Evolutionary conservation across 495 filamentous ascomycete species (phyloP), one percentile per base, ranked within the genome.

Genomic region (Neurospora tetrasperma): DNA sequence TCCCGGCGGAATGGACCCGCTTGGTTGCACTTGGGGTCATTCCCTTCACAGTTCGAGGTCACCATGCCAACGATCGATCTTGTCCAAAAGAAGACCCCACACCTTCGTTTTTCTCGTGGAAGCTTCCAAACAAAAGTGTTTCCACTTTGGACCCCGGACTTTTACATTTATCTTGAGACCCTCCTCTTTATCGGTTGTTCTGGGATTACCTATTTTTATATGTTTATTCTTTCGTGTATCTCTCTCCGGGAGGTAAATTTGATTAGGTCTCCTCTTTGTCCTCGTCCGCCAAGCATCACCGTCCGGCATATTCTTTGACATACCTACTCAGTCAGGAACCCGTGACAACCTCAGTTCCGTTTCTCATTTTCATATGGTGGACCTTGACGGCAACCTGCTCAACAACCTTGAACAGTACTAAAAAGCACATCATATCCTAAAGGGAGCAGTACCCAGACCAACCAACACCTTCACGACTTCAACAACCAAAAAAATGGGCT

Each of bases 401-500:
- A 14, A 9, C 54, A 62, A 16, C 27, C 54, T 5, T 1, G 0
- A 59, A 7, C 54, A 0, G 9, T 7, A 2, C 27, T 27, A 31
- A 59, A 59, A 59, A 14, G 20, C 0, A 27, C 44, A 18, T 54
- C 11, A 23, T 27, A 59, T 14, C 48, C 11, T 27, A 27, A 2
- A 27, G 46, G 20, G 46, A 59, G 20, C 20, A 59, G 48, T 23
- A 16, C 5, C n/a, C 12, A 62, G 14, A 16, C 20, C 54, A 31
- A 16, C 20, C 54, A 31, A 35, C 54, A 35, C 0, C 14, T 20
- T 27, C 2, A 23, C 5, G 10, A 54, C 46, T 6, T n/a, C 10
- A 54, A 5, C 44, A 2, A 23, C 4, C 23, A 23, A 11, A 12
- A 7, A 77, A 43, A 83, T 83, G 82, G 80, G 81, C 62, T 77